Conservation (phyloP, 192 early-diverging fungal species). For the Coemansia sp. region DNA sequence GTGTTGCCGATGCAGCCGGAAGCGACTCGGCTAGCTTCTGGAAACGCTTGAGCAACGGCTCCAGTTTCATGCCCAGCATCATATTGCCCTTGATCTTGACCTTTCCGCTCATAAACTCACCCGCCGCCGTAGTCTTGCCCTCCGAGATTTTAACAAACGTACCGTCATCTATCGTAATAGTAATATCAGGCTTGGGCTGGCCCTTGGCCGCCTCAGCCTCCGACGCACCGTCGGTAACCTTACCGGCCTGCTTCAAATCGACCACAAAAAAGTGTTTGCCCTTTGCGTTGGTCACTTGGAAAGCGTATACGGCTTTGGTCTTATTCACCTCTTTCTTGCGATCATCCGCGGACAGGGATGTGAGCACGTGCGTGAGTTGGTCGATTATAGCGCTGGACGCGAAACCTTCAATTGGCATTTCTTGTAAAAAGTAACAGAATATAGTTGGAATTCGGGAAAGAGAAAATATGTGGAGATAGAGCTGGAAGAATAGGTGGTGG, state of each 20-base stretch:
- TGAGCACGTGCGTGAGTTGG: conserved; percentile 37
- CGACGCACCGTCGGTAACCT: conserved; percentile 59
- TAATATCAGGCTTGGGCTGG: conserved; percentile 77
- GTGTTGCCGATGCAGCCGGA: conserved; percentile 11
- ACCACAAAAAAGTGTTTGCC: conserved; percentile 77
- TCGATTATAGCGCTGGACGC: conserved; percentile 46
- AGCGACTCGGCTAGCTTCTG: conserved; percentile 53
- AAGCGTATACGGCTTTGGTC: conserved; percentile 85
- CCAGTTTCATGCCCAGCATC: conserved; percentile 73
- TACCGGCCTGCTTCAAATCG: conserved; percentile 77
- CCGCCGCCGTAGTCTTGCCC: conserved; percentile 85
- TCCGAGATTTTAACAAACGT: conserved; percentile 79
- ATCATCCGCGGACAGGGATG: conserved; percentile 37
- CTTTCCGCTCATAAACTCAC: conserved; percentile 90
- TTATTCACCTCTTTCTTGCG: conserved; percentile 48
- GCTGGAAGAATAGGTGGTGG: neutral
- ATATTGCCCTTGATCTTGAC: conserved; percentile 79
- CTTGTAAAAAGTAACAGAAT: neutral
- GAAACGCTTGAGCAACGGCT: conserved; percentile 62
- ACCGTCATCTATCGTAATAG: conserved; percentile 67
- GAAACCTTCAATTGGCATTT: conserved; percentile 47
- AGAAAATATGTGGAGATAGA: neutral
- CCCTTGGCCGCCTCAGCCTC: conserved; percentile 56
- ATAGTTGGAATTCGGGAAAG: neutral
- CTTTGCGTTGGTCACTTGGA: conserved; percentile 70